Base-by-base conservation (phyloP, 345 rosid species). In the Eucalyptus sp. region DNA sequence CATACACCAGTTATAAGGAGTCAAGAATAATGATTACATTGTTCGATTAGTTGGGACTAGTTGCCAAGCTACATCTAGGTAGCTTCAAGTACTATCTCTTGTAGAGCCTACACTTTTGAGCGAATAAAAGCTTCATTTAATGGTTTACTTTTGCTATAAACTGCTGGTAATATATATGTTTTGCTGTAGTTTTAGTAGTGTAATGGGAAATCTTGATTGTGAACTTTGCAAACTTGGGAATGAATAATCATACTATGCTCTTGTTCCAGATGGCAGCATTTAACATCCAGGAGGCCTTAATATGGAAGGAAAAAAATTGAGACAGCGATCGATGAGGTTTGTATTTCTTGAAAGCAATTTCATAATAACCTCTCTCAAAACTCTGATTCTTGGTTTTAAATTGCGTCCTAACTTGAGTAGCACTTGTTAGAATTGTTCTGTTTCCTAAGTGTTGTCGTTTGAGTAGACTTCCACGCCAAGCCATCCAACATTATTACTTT, bases 231-330 rank as follows among this genome's bases (percentile, higher is more conserved):
- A 71, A 22, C 81, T 71, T 18, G 27, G 81, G 46, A 71, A 18
- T 10, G 46, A 71, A 41, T 37, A 71, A 71, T 37, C 22, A 33
- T 71, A 71, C 81, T 71, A 18, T 18, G 25, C 14, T 37, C 3
- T 71, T 71, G 86, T 88, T 89, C 87, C 92, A 98, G 99, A 98
- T 98, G 99, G 99, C 99, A 91, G 99, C 99, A 88, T 98, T 98
- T 94, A 96, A 98, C 94, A 97, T 98, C 91, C 99, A 97, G 91
- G 99, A 98, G 92, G 98, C 96, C 86, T 90, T 95, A 86, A 91
- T 92, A 66, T 98, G 99, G 99, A 98, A 96, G 95, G 99, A n/a
- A 96, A 88, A 97, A 96, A 89, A 93, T 97, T 88, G 99, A 97
- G 94, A 88, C 89, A 89, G 98, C 94, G n/a, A 98, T 98, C 48